Conservation (phyloP, 257 asterid genomes). For the Leptodermis oblonga region DNA sequence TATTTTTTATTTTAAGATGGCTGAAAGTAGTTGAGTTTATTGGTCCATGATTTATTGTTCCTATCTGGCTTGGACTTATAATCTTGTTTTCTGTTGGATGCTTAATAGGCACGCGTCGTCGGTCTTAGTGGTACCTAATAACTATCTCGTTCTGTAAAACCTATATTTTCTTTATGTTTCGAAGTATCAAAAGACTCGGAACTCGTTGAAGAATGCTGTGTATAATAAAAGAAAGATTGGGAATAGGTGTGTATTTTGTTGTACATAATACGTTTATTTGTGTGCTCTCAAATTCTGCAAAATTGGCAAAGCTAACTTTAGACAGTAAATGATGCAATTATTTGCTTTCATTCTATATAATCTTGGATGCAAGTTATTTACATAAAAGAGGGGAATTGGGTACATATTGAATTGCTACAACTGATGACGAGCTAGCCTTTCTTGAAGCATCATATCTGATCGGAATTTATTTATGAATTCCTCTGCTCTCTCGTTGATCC, state of each 20-base stretch:
- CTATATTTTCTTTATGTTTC: not conserved
- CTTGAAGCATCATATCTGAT: constrained; percentile 57
- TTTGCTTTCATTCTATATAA: not conserved
- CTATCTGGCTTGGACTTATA: not conserved
- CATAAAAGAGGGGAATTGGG: not conserved
- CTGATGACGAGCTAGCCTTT: constrained; percentile 23
- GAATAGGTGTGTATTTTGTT: not conserved
- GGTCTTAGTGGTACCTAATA: constrained; percentile 1
- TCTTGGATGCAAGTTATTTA: not conserved
- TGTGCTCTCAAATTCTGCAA: too few relatives aligned
- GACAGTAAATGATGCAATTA: not conserved
- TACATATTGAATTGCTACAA: constrained; percentile 16
- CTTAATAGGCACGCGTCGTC: not conserved
- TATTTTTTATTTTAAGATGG: too few relatives aligned
- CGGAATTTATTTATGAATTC: constrained; percentile 67
- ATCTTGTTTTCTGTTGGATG: not conserved
- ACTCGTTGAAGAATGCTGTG: not conserved
- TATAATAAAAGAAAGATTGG: not conserved
- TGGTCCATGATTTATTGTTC: not conserved
- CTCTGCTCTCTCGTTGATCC: constrained; percentile 72
- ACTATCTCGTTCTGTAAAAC: too few relatives aligned
- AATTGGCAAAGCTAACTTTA: too few relatives aligned
- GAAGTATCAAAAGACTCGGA: too few relatives aligned
- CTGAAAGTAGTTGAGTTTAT: not conserved
- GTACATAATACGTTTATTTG: not conserved